Evolutionary conservation across 208 protist species (phyloP).

Genomic region (Trypanosoma rangeli): DNA sequence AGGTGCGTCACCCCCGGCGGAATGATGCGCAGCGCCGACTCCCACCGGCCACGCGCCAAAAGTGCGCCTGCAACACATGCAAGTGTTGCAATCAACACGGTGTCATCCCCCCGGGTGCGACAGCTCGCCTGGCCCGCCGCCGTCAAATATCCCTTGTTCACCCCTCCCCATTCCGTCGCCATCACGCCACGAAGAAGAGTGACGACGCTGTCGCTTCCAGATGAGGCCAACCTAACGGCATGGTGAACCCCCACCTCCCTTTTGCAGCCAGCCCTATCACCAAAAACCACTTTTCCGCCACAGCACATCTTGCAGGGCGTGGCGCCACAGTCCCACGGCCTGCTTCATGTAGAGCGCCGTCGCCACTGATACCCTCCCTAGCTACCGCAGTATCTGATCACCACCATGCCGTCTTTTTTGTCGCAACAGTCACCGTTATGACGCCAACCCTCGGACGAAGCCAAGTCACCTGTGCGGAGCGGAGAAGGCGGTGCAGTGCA

Average conservation of each 20-base stretch:
- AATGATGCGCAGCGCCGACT: slow-evolving; percentile 22
- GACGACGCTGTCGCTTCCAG: slow-evolving; percentile 14
- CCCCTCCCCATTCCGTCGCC: not conserved
- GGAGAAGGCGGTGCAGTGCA: slow-evolving; percentile 27
- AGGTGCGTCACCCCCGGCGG: slow-evolving; percentile 10
- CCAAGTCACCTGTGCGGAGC: slow-evolving; percentile 22
- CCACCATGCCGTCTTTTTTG: slow-evolving; percentile 31
- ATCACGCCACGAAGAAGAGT: slow-evolving; percentile 10
- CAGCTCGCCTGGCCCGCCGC: not conserved
- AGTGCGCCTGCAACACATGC: slow-evolving; percentile 30
- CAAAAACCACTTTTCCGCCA: not conserved
- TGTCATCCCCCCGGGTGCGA: not conserved
- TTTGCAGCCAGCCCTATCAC: not conserved
- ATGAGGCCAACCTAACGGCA: slow-evolving; percentile 17
- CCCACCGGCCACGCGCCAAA: slow-evolving; percentile 24
- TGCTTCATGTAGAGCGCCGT: slow-evolving; percentile 29
- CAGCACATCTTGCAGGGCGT: slow-evolving; percentile 19
- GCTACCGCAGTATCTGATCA: slow-evolving; percentile 14
- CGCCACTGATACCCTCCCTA: slow-evolving; percentile 3
- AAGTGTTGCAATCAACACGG: slow-evolving; percentile 16
- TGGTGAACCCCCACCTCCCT: slow-evolving; percentile 14
- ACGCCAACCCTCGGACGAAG: slow-evolving; percentile 25
- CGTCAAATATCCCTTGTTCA: not conserved
- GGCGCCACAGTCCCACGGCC: slow-evolving; percentile 26
- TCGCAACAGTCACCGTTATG: slow-evolving; percentile 14